These are phyloP conservation scores for Glomus cerebriforme DNA, from an alignment of 192 early-diverging fungal species.

Conservation along the genomic window DNA sequence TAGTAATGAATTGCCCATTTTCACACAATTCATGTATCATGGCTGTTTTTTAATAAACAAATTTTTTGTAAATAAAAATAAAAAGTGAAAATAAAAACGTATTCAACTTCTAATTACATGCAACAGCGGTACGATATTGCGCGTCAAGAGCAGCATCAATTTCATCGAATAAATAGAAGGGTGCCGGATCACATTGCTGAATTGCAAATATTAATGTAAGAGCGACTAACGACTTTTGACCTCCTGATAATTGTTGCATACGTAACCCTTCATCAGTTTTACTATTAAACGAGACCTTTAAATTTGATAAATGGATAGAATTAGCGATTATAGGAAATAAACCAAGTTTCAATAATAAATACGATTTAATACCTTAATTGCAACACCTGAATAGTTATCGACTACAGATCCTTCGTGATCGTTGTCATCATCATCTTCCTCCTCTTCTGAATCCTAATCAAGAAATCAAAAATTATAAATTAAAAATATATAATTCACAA, in stretches of 20 bases:
- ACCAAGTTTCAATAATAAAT: not conserved
- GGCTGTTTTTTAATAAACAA: conserved; percentile 30
- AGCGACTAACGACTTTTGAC: conserved; percentile 97
- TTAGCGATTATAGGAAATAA: not conserved
- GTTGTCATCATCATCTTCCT: conserved; percentile 47
- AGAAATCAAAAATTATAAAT: not conserved
- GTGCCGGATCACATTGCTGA: conserved; percentile 97
- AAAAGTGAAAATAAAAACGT: not conserved
- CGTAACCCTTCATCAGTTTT: conserved; percentile 82
- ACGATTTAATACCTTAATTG: conserved; percentile 61
- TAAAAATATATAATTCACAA: not conserved
- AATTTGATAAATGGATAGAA: not conserved
- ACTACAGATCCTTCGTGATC: conserved; percentile 48
- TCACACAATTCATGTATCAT: conserved; percentile 91
- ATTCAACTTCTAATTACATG: conserved; percentile 50
- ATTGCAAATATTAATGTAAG: conserved; percentile 98
- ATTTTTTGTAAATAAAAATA: not conserved
- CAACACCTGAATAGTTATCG: conserved; percentile 89
- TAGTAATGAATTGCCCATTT: conserved; percentile 94
- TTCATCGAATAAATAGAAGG: conserved; percentile 99
- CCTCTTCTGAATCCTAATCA: conserved; percentile 36
- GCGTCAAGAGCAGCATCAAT: conserved; percentile 98
- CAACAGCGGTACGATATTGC: conserved; percentile 91
- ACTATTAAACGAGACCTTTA: conserved; percentile 89
- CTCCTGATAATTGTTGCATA: conserved; percentile 96